Base-by-base conservation (phyloP, 768 basidiomycete species). In the Pleurotus citrinopileatus region DNA sequence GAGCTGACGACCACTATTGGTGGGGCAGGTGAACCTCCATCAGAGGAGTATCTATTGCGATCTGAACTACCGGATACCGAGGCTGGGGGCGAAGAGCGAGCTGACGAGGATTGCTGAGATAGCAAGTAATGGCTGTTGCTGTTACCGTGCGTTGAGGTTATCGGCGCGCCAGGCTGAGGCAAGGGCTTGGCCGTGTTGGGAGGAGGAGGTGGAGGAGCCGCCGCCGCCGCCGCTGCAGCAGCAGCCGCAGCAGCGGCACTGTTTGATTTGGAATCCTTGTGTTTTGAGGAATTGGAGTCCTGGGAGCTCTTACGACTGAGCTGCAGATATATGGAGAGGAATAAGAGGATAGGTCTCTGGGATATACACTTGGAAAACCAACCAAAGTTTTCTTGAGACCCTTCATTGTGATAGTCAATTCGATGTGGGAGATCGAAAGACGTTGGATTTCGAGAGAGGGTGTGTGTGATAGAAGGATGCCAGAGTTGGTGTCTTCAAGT, bases 1-100 rank as follows among this genome's bases (percentile, higher is more conserved):
- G 89, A 74, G 68, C 85, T 90, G 57, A 93, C 91, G 61, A 94
- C 89, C 53, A 94, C 90, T 67, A 93, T 91, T 55, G 91, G 87
- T 54, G 91, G 91, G 8, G 86, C 78, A 19, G 84, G 73, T 2
- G 80, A 72, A 28, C 63, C 62, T 59, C 76, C 68, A 61, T 80
- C 77, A 40, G 59, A 64, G 23, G 70, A 63, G 57, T 82, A 77
- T 70, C 87, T 81, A 60, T n/a, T 51, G 8, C 86, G 86, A 69
- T 89, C 89, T 43, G 81, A 69, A 29, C 71, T 68, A 43, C 72
- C 63, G 32, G 74, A 67, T 28, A 64, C 62, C 38, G 71, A 62
- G 17, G 74, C 70, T 22, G 77, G 70, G 25, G 75, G 72, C 19
- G 73, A 68, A 46, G 75, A 75, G 52, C 76, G 77, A 62, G 69